Base-by-base conservation (phyloP, 2,329 filamentous ascomycete species). In the Didymella lethalis region DNA sequence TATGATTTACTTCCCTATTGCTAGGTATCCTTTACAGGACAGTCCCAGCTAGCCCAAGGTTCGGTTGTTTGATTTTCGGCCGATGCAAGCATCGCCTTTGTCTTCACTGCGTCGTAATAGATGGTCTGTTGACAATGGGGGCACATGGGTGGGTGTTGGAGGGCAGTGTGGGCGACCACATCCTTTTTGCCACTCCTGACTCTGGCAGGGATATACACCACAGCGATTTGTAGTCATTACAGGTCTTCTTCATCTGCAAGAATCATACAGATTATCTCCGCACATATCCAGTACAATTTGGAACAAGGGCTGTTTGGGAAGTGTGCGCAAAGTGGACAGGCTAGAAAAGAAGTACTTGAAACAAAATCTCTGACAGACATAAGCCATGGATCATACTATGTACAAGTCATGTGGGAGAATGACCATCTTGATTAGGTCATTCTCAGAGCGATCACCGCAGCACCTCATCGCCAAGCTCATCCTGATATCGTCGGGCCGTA, bases 401-500 rank as follows among this genome's bases (percentile, higher is more conserved):
- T 5, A 41, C 4, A 41, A 25, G 3, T 7, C 7, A 25, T 14
- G 31, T 34, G 31, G 31, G 5, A 34, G 31, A 16, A 16, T 7
- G 29, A 23, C 36, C 18, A 3, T 6, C 36, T 23, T 40, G 8
- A 10, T 18, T 40, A 18, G 2, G 18, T 7, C 4, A 23, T 3
- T 23, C 18, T 23, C 10, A 18, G 36, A 23, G 3, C 14, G 6
- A 12, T 55, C 29, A 48, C 3, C 56, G 23, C 45, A 54, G n/a
- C 80, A 11, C 77, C 69, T 48, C 65, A 63, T 32, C 48, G 63
- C 57, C 55, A 48, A 63, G 65, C 8, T 64, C 64, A 11, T 67
- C 36, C 36, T 64, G 52, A 26, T 65, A 63, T 2, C 63, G 53
- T 18, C 18, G 18, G 18, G 18, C 18, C 18, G 55, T 66, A 66